Conservation (phyloP, 345 rosid species). For the Rubroshorea leprosula region DNA sequence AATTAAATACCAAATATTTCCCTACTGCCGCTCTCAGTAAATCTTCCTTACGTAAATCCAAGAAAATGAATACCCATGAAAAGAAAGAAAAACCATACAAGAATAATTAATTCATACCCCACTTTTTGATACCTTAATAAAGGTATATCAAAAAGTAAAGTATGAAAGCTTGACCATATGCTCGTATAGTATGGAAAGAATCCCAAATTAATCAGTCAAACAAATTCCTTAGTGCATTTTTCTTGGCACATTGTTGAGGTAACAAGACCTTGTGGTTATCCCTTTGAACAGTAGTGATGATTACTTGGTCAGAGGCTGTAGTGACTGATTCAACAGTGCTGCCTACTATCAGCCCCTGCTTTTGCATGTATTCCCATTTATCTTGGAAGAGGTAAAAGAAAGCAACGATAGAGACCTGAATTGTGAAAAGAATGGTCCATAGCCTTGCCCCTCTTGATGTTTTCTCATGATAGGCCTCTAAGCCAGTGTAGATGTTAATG, state of each 20-base stretch:
- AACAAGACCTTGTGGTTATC: conserved; percentile 35
- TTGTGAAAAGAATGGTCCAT: conserved; percentile 76
- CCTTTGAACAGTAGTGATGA: conserved; percentile 17
- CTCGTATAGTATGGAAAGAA: background rate
- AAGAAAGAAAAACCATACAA: too few relatives aligned
- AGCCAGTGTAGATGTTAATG: conserved; percentile 77
- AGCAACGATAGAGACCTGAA: conserved; percentile 50
- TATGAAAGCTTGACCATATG: background rate
- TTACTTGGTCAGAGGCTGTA: conserved; percentile 7
- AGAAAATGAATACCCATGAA: too few relatives aligned
- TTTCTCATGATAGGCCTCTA: conserved; percentile 57
- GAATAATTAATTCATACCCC: background rate
- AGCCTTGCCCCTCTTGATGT: conserved; percentile 40
- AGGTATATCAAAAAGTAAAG: background rate
- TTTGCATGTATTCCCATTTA: conserved; percentile 70
- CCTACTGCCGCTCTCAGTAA: background rate
- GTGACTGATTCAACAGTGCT: conserved; percentile 18
- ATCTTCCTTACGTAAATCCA: background rate
- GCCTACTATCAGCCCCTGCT: conserved; percentile 39
- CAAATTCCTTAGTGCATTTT: conserved; percentile 68
- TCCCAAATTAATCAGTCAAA: conserved; percentile 32
- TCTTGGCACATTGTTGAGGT: conserved; percentile 53
- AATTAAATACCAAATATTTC: background rate
- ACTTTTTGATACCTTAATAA: background rate
- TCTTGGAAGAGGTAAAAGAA: conserved; percentile 77